Evolutionary conservation across 768 basidiomycete species (phyloP).

Genomic region (Paxillus rubicundulus): DNA sequence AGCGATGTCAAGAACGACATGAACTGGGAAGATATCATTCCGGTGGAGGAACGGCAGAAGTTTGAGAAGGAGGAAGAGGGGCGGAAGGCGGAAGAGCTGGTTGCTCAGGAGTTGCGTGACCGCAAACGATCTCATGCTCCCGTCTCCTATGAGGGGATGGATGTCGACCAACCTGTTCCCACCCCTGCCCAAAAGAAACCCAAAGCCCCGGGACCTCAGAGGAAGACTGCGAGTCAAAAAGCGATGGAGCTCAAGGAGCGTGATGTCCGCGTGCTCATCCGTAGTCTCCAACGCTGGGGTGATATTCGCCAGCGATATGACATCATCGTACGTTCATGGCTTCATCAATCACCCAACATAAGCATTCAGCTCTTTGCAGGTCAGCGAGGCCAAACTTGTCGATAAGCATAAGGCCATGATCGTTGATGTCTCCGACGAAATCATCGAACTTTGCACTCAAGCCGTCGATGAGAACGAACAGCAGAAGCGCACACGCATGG

Average conservation of each 20-base stretch:
- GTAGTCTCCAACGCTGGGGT: slow-evolving; percentile 96
- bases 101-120: slow-evolving; percentile 64
- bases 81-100: slow-evolving; percentile 67
- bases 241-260: slow-evolving; percentile 97
- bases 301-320: slow-evolving; percentile 95
- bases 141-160: slow-evolving; percentile 93
- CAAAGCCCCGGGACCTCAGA: slow-evolving; percentile 64
- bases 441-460: slow-evolving; percentile 78
- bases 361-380: slow-evolving; percentile 44
- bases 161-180: slow-evolving; percentile 70
- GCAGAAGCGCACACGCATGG: slow-evolving; percentile 71
- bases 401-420: slow-evolving; percentile 95
- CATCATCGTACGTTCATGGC: slow-evolving; percentile 66
- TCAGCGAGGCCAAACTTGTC: slow-evolving; percentile 82
- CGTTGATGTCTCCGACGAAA: slow-evolving; percentile 87
- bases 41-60: slow-evolving; percentile 82
- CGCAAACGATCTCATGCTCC: slow-evolving; percentile 84
- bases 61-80: slow-evolving; percentile 81
- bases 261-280: slow-evolving; percentile 91
- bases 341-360: neutral
- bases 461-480: slow-evolving; percentile 85
- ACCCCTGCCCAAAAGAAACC: slow-evolving; percentile 70
- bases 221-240: slow-evolving; percentile 91
- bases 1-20: slow-evolving; percentile 99
- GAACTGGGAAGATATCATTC: slow-evolving; percentile 99